Conservation (phyloP, 208 protist genomes). For the Leishmania guyanensis region DNA sequence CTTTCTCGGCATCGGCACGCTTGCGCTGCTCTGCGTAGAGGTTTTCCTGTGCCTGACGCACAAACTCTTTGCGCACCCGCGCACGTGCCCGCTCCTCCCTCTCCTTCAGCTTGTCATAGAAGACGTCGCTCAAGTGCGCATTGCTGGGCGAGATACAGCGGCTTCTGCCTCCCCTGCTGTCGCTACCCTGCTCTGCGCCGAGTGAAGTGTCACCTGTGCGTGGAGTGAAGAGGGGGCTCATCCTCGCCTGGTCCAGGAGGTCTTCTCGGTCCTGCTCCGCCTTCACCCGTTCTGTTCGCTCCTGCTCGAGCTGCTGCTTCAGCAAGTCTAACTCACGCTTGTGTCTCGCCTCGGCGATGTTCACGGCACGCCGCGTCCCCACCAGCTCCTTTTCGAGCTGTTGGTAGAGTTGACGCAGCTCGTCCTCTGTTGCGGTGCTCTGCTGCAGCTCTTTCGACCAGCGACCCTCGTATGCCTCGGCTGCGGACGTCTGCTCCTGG, state of each 20-base stretch:
- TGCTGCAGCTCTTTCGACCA: slow-evolving; percentile 15
- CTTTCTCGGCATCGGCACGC: slow-evolving; percentile 27
- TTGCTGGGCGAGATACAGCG: not conserved
- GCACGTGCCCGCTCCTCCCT: slow-evolving; percentile 36
- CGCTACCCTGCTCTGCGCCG: not conserved
- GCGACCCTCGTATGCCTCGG: slow-evolving; percentile 6
- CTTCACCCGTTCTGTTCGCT: slow-evolving; percentile 19
- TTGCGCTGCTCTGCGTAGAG: slow-evolving; percentile 32
- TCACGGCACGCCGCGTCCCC: not conserved
- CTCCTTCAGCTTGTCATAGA: slow-evolving; percentile 37
- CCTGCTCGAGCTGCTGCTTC: slow-evolving; percentile 34
- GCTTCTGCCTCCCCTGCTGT: not conserved
- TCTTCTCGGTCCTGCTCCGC: slow-evolving; percentile 42
- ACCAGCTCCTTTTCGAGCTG: slow-evolving; percentile 27
- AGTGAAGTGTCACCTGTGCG: not conserved
- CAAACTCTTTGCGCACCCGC: slow-evolving; percentile 35
- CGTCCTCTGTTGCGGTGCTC: slow-evolving; percentile 12
- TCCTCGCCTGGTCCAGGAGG: slow-evolving; percentile 20
- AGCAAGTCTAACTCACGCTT: slow-evolving; percentile 32
- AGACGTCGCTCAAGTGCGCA: slow-evolving; percentile 20
- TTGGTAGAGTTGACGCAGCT: slow-evolving; percentile 19
- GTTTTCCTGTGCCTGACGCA: slow-evolving; percentile 32
- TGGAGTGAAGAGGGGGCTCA: slow-evolving; percentile 8
- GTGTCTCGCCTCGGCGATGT: slow-evolving; percentile 18
- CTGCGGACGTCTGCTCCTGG: slow-evolving; percentile 9